Percentiles rank a stretch among this genome's conserved stretches.
Evolutionary conservation across 306 rosid species (phyloP).

Genomic region (Prunus mira): DNA sequence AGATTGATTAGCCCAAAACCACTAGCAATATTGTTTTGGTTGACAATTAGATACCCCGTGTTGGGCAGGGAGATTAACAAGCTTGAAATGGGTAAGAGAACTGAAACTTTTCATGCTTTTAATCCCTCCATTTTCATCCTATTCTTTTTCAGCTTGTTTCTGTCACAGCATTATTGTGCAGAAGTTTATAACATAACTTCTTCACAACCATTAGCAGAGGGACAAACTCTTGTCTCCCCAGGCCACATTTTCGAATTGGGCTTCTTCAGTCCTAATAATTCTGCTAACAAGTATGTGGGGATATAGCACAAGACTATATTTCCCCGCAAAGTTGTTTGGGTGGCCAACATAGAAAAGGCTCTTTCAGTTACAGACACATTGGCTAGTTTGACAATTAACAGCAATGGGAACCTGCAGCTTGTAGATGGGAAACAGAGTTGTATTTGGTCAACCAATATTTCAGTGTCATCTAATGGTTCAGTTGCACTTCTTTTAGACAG

Average conservation of each 20-base stretch:
- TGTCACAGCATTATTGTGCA: not conserved
- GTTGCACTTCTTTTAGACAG: constrained; percentile 30
- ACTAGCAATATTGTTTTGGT: too few species aligned
- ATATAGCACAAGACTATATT: constrained; percentile 31
- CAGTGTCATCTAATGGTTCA: not conserved
- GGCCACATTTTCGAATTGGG: constrained; percentile 31
- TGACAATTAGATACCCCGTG: too few species aligned
- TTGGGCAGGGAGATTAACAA: too few species aligned
- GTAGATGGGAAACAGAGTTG: constrained; percentile 16
- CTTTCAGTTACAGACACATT: not conserved
- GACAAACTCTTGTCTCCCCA: constrained; percentile 14
- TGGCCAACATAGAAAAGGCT: not conserved
- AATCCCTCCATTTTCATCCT: not conserved
- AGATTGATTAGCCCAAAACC: too few species aligned
- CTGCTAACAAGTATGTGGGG: constrained; percentile 34
- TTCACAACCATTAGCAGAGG: not conserved
- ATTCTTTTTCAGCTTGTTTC: not conserved
- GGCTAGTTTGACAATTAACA: constrained; percentile 8
- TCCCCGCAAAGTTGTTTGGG: constrained; percentile 14
- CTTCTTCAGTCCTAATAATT: constrained; percentile 41
- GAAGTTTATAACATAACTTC: constrained; percentile 17
- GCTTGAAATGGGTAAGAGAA: not conserved
- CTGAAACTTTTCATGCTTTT: not conserved
- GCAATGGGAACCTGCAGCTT: constrained; percentile 30
- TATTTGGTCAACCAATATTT: constrained; percentile 30